A percentile compares a stretch with the other conserved stretches of the same genome.
Conservation (phyloP, 1,284 basidiomycete species). For the Irpex sp. region DNA sequence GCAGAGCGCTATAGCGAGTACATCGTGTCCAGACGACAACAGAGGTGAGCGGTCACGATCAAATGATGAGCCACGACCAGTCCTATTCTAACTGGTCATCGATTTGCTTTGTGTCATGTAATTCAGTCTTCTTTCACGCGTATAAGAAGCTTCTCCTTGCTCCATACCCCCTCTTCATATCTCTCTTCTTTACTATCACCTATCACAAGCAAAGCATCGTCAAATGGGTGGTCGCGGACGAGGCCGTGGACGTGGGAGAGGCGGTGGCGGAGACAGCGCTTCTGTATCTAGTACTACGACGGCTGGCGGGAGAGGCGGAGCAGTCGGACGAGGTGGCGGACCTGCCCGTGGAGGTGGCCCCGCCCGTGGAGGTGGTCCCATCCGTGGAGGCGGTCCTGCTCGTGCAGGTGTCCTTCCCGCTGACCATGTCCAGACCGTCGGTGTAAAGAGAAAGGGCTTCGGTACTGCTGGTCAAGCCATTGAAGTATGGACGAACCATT, state of each 20-base stretch:
- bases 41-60: not conserved
- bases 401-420: conserved; percentile 24
- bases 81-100: not conserved
- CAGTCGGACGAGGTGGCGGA: not conserved
- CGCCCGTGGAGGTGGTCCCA: conserved; percentile 14
- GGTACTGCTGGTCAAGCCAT: conserved; percentile 52
- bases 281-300: too few relatives aligned
- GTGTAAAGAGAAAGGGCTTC: conserved; percentile 61
- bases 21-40: not conserved
- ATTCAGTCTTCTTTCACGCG: not conserved
- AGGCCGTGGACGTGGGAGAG: conserved; percentile 3
- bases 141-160: not conserved
- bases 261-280: conserved; percentile 1
- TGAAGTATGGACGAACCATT: conserved; percentile 64
- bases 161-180: not conserved
- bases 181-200: conserved; percentile 3
- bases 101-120: not conserved
- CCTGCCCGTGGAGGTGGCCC: conserved; percentile 17
- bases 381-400: conserved; percentile 28
- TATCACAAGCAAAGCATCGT: not conserved
- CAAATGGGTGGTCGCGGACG: conserved; percentile 11
- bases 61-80: not conserved
- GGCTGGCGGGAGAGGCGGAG: not conserved
- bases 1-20: not conserved
- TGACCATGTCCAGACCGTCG: conserved; percentile 50